Base-by-base conservation (phyloP, 192 early-diverging fungal species). In the Mortierella hygrophila region DNA sequence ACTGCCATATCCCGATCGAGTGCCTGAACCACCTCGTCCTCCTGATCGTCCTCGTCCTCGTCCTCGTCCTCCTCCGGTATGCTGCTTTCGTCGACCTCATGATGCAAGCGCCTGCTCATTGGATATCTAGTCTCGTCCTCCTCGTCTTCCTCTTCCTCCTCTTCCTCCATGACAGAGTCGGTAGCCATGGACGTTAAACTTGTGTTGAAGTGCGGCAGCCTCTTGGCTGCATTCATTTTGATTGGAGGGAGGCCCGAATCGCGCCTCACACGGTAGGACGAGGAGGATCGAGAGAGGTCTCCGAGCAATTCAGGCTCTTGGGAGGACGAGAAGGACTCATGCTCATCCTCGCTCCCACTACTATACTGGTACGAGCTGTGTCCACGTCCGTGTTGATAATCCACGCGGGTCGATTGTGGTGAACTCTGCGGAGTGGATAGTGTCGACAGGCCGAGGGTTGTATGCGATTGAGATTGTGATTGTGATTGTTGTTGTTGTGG, bases 341-440 rank as follows among this genome's bases (percentile, higher is more conserved):
- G 84, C 57, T 78, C 84, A 9, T 86, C 84, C 38, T 86, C 84
- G 32, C 84, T 86, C 0, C 76, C 79, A 47, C 84, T 86, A 42
- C 79, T 86, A 29, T 76, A 80, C 5, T 76, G 76, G 57, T 80
- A 74, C 20, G 78, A 57, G 26, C 40, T 32, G 29, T 55, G 5
- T 40, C 52, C 82, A 41, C 40, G 75, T 2, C 63, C 70, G 41
- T 47, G 78, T 52, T 44, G 32, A 44, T 72, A 49, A 21, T 57
- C 63, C 8, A 65, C 60, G 15, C 49, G 71, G 63, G 38, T 65
- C n/a, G 79, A 86, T 26, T 74, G 75, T 13, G 84, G 79, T 44
- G 84, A 81, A 40, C 84, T 78, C 32, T 86, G 79, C 6, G 78
- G 84, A 3, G 75, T 78, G 44, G 79, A 75, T 72, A 86, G 78